Conservation (phyloP, 2,329 filamentous ascomycete genomes). For the Bipolaris oryzae region DNA sequence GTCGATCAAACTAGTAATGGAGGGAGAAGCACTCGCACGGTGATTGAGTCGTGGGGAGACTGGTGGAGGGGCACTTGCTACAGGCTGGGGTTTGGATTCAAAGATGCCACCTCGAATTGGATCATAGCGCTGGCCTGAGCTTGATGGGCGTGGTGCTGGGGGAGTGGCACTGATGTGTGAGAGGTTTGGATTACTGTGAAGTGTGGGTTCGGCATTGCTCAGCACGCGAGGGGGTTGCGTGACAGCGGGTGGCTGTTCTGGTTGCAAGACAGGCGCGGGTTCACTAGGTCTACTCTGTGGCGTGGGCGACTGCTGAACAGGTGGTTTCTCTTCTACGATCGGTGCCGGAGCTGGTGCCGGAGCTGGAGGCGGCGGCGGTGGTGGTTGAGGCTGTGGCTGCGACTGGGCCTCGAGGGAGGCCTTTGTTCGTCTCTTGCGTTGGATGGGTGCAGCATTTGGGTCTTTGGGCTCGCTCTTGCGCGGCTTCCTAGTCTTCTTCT, state of each 20-base stretch:
- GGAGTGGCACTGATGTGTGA: conserved; percentile 53
- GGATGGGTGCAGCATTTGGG: conserved; percentile 49
- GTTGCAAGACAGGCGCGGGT: conserved; percentile 28
- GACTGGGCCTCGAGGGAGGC: conserved; percentile 45
- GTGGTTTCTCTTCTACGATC: conserved; percentile 33
- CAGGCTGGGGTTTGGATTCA: conserved; percentile 50
- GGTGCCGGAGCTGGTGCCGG: conserved; percentile 23
- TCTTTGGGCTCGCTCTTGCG: conserved; percentile 58
- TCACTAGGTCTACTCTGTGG: conserved; percentile 41
- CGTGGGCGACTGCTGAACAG: conserved; percentile 31
- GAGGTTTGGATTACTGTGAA: conserved; percentile 47
- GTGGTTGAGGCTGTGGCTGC: conserved; percentile 13
- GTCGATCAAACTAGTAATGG: conserved; percentile 89
- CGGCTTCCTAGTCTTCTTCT: conserved; percentile 54
- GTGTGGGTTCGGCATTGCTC: conserved; percentile 48
- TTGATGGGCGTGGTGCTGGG: conserved; percentile 59
- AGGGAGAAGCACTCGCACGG: conserved; percentile 85
- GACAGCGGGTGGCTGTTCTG: conserved; percentile 36
- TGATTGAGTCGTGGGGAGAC: conserved; percentile 64
- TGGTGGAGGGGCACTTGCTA: conserved; percentile 54
- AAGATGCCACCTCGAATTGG: conserved; percentile 73
- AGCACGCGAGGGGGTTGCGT: conserved; percentile 40
- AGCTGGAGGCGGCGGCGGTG: conserved; percentile 20
- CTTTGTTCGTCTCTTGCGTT: conserved; percentile 58
- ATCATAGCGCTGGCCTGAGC: conserved; percentile 85